Percentiles rank a stretch among this genome's conserved stretches.
Conservation (phyloP, 176 grass and related monocot genomes). For the Musa itinerans region DNA sequence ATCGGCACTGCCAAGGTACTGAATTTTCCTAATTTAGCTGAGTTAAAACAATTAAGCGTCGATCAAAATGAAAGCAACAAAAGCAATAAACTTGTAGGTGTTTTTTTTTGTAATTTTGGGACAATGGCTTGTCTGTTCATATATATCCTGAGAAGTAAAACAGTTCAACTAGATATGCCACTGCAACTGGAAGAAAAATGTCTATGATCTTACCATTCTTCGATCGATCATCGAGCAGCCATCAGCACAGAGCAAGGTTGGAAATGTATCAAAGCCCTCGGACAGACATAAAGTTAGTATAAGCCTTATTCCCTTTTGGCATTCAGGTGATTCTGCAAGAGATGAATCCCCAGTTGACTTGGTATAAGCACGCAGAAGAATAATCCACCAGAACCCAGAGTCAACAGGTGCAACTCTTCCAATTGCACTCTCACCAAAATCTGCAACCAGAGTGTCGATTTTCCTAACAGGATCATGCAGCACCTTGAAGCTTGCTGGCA, state of each 20-base stretch:
- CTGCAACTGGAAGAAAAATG: not conserved
- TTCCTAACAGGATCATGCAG: constrained; percentile 30
- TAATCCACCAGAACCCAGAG: constrained; percentile 52
- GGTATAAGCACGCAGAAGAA: constrained; percentile 38
- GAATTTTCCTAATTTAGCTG: too few relatives aligned
- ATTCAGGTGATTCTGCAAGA: constrained; percentile 30
- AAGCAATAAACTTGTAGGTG: constrained; percentile 14
- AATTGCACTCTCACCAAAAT: constrained; percentile 44
- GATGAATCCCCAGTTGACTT: constrained; percentile 37
- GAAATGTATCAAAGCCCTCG: constrained; percentile 43
- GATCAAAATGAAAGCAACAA: not conserved
- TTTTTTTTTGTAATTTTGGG: not conserved
- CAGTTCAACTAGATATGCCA: not conserved
- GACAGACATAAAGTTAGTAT: constrained; percentile 34
- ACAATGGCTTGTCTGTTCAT: not conserved
- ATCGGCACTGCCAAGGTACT: too few relatives aligned
- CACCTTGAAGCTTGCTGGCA: constrained; percentile 52
- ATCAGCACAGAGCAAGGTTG: constrained; percentile 42
- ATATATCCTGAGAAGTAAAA: too few relatives aligned
- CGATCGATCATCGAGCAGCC: constrained; percentile 54
- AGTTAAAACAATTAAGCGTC: too few relatives aligned
- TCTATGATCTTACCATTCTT: constrained; percentile 33
- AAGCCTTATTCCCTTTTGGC: constrained; percentile 42
- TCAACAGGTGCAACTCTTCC: constrained; percentile 45
- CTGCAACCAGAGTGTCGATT: constrained; percentile 31